Evolutionary conservation across 805 yeast genomes (phyloP).

Genomic region (Lachancea nothofagi): DNA sequence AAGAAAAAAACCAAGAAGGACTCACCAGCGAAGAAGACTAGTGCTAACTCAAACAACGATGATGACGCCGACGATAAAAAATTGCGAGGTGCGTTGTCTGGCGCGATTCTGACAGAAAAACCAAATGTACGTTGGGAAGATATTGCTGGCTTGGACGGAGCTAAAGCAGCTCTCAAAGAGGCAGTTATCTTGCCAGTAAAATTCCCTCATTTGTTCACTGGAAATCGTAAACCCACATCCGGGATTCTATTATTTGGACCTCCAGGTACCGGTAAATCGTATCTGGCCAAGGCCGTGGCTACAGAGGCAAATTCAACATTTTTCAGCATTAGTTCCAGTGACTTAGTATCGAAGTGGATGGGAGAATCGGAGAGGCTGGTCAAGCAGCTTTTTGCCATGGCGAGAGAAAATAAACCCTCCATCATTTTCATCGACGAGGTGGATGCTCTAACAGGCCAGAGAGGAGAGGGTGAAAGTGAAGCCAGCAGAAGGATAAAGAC

Average conservation of each 20-base stretch:
- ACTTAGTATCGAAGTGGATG: slow-evolving; percentile 97
- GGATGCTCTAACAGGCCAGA: slow-evolving; percentile 94
- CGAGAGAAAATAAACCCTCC: slow-evolving; percentile 91
- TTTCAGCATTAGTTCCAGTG: slow-evolving; percentile 93
- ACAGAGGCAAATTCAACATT: slow-evolving; percentile 97
- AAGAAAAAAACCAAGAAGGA: slow-evolving; percentile 43
- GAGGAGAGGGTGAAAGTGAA: slow-evolving; percentile 97
- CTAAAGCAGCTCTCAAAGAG: slow-evolving; percentile 94
- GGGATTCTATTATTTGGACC: slow-evolving; percentile 89
- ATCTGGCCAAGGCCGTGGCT: slow-evolving; percentile 95
- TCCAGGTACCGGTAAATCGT: slow-evolving; percentile 98
- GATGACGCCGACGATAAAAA: slow-evolving; percentile 83
- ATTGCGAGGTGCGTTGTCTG: slow-evolving; percentile 82
- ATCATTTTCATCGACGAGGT: slow-evolving; percentile 97
- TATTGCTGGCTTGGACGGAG: slow-evolving; percentile 91
- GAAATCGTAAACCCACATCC: slow-evolving; percentile 86
- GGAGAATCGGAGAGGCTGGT: slow-evolving; percentile 97
- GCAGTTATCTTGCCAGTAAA: slow-evolving; percentile 95
- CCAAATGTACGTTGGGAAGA: slow-evolving; percentile 95
- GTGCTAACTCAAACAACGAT: slow-evolving; percentile 58
- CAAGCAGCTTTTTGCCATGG: slow-evolving; percentile 91
- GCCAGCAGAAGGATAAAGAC: slow-evolving; percentile 95
- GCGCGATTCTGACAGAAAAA: slow-evolving; percentile 84
- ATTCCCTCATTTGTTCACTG: slow-evolving; percentile 92
- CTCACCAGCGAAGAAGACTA: slow-evolving; percentile 48